Base-by-base conservation (phyloP, 495 filamentous ascomycete genomes). In the Aspergillus avenaceus region DNA sequence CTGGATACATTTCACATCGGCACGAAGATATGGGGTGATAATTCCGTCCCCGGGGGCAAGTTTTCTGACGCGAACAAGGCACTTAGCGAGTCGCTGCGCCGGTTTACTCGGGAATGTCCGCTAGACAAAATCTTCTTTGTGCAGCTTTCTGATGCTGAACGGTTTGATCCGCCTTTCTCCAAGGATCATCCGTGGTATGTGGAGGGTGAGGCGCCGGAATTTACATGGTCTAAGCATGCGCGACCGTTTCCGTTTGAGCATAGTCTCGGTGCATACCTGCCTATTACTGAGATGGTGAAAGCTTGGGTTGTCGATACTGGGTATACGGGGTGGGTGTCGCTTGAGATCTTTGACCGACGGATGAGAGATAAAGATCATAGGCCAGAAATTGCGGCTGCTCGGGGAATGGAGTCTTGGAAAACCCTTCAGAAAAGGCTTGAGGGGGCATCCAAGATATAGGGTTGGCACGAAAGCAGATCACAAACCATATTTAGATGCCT, bases 211-310 rank as follows among this genome's bases (percentile, higher is more conserved):
- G 80, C 81, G 32, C 66, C 80, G 8, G 65, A 84, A 21, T 88
- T 91, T 81, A 87, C 80, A 53, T 91, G 87, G 87, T 85, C 81
- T 11, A 73, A 84, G 23, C 88, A 90, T 65, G 84, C 82, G 50
- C 64, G 86, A 18, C 64, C 88, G 8, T 90, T 89, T 54, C 83
- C 85, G 47, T 77, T 81, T 25, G 85, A 90, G 59, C 64, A 73
- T 28, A 69, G 80, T 7, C 55, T 72, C 0, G 85, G 85, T 0
- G 86, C 77, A 0, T 90, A 90, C 56, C 64, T 90, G 27, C 87
- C 87, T 11, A 49, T 69, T 11, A 16, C 42, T 11, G 58, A 69
- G 23, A 49, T 69, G 25, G 59, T 55, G 2, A 46, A 67, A 50
- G 78, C 81, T 4, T 79, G 88, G 57, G 73, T 87, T 45, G 71